These are phyloP conservation scores for Suillus variegatus DNA, from an alignment of 768 basidiomycete species.

Conservation along the genomic window DNA sequence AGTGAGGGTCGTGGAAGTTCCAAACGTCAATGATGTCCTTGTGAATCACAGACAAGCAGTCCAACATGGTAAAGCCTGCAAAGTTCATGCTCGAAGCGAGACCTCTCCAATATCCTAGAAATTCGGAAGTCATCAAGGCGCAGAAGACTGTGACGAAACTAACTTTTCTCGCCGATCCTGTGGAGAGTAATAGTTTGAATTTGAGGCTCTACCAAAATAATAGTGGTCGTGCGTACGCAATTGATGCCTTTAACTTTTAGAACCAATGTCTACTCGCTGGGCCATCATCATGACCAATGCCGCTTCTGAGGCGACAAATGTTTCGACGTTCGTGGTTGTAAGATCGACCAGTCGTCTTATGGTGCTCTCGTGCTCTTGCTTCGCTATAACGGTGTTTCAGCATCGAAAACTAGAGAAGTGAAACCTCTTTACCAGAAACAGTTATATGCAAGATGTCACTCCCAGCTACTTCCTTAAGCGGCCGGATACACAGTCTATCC, in stretches of 20 bases:
- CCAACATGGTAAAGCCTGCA: constrained; percentile 5
- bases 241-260: constrained; percentile 3
- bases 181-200: neutral
- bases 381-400: neutral
- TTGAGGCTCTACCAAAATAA: neutral
- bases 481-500: constrained; percentile 8
- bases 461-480: constrained; percentile 7
- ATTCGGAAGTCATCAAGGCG: neutral
- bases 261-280: constrained; percentile 6
- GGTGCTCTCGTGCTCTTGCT: constrained; percentile 3
- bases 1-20: constrained; percentile 18
- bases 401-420: neutral
- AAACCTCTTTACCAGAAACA: constrained; percentile 8
- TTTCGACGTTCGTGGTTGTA: constrained; percentile 12
- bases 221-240: constrained; percentile 1
- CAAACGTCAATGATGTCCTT: constrained; percentile 19
- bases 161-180: constrained; percentile 14
- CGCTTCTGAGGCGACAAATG: constrained; percentile 8
- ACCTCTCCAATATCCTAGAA: constrained; percentile 20
- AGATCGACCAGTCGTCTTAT: constrained; percentile 8
- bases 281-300: constrained; percentile 9
- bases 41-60: constrained; percentile 20
- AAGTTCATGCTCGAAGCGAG: constrained; percentile 17
- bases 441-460: constrained; percentile 2
- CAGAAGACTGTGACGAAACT: neutral